Percentiles rank a stretch among this genome's conserved stretches.
phyloP scores from a whole-genome alignment of 345 rosid species.

The Passiflora organensis region DNA sequence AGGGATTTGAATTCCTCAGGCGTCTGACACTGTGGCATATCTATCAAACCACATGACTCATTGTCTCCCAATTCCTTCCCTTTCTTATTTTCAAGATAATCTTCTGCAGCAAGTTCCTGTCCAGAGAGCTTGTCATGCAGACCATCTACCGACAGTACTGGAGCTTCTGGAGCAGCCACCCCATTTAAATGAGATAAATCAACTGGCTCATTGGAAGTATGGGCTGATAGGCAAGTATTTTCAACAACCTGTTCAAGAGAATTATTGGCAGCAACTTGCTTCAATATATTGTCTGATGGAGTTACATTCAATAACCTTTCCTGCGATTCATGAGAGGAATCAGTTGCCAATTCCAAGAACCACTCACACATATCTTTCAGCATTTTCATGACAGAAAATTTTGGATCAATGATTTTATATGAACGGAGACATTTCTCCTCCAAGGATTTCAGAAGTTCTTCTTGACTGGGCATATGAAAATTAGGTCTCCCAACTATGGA shows the following conservation, averaged over 20 bases:
- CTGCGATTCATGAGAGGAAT: constrained; percentile 51
- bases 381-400: constrained; percentile 56
- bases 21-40: constrained; percentile 45
- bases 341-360: constrained; percentile 61
- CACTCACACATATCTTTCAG: constrained; percentile 78
- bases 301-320: constrained; percentile 38
- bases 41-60: constrained; percentile 33
- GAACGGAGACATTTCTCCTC: constrained; percentile 70
- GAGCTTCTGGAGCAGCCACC: constrained; percentile 11
- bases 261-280: constrained; percentile 40
- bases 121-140: background rate
- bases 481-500: constrained; percentile 49
- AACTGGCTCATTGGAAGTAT: constrained; percentile 13
- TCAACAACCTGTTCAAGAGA: constrained; percentile 15
- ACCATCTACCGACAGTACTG: constrained; percentile 4
- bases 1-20: constrained; percentile 47
- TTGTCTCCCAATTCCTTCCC: constrained; percentile 16
- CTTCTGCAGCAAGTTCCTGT: constrained; percentile 16
- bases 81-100: constrained; percentile 20
- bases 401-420: constrained; percentile 71
- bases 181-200: constrained; percentile 8
- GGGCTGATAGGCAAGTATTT: constrained; percentile 11
- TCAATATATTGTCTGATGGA: constrained; percentile 35
- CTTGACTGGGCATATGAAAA: constrained; percentile 56
- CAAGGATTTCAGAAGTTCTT: constrained; percentile 63